phyloP scores from a whole-genome alignment of 306 rosid genomes.

The Aeschynomene evenia region DNA sequence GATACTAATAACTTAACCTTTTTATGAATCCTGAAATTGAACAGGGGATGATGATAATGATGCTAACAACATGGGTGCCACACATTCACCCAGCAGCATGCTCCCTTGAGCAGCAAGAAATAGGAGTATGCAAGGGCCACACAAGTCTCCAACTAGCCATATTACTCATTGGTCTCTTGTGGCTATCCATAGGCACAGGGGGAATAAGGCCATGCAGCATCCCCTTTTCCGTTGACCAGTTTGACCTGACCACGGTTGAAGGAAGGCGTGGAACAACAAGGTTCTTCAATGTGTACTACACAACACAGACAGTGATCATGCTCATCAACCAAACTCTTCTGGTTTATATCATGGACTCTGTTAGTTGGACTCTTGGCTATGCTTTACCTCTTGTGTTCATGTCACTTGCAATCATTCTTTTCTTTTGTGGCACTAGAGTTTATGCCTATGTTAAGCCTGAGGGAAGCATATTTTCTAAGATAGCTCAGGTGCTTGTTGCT shows the following conservation, averaged over 20 bases:
- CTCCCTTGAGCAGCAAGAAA: not conserved
- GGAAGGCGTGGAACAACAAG: constrained; percentile 47
- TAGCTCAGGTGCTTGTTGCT: constrained; percentile 47
- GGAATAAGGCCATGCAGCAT: constrained; percentile 62
- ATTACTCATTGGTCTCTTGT: constrained; percentile 31
- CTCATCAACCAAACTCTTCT: constrained; percentile 36
- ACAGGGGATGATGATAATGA: constrained; percentile 56
- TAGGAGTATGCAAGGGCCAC: constrained; percentile 32
- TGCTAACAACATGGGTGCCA: constrained; percentile 47
- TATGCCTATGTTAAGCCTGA: constrained; percentile 40
- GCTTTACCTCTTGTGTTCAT: constrained; percentile 45
- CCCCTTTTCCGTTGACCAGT: constrained; percentile 60
- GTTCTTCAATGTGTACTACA: constrained; percentile 50
- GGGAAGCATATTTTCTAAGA: constrained; percentile 41
- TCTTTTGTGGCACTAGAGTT: constrained; percentile 41
- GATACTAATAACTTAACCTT: too few relatives aligned
- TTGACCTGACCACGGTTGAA: constrained; percentile 41
- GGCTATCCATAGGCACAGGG: constrained; percentile 49
- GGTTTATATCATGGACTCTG: constrained; percentile 52
- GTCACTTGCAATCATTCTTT: constrained; percentile 39
- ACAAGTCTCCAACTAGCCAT: constrained; percentile 28
- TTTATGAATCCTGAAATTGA: not conserved
- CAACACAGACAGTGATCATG: constrained; percentile 24
- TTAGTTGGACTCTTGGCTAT: constrained; percentile 60
- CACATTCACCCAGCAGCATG: constrained; percentile 54